Evolutionary conservation across 2,329 filamentous ascomycete species (phyloP).

Genomic region (Dactylellina cionopaga): DNA sequence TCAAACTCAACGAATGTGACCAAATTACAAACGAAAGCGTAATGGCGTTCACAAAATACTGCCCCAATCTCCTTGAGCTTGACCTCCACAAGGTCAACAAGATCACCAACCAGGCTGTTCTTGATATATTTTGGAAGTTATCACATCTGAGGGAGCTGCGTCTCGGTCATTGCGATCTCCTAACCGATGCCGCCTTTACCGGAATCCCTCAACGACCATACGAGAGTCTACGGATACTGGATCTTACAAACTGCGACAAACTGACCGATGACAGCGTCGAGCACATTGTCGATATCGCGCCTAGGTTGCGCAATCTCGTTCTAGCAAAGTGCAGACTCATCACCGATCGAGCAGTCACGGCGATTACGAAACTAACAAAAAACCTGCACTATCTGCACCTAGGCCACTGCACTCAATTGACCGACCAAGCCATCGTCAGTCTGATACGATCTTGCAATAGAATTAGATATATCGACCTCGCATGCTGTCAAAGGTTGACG

Average conservation of each 20-base stretch:
- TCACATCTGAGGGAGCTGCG: constrained; percentile 88
- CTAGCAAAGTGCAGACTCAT: constrained; percentile 93
- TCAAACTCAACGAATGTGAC: constrained; percentile 93
- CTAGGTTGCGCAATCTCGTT: constrained; percentile 88
- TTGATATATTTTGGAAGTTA: constrained; percentile 79
- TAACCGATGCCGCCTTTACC: constrained; percentile 89
- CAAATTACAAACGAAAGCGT: constrained; percentile 85
- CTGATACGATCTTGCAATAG: constrained; percentile 88
- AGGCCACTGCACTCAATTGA: constrained; percentile 91
- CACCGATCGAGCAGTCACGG: constrained; percentile 81
- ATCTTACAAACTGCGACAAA: constrained; percentile 86
- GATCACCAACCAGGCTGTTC: constrained; percentile 85
- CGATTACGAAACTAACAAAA: constrained; percentile 89
- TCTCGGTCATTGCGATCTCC: constrained; percentile 82
- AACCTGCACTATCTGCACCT: constrained; percentile 97
- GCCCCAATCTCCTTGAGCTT: constrained; percentile 93
- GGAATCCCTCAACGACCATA: constrained; percentile 75
- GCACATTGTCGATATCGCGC: constrained; percentile 85
- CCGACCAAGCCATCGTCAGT: constrained; percentile 84
- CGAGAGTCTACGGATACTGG: constrained; percentile 90
- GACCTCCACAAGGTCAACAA: constrained; percentile 86
- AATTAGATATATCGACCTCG: constrained; percentile 95
- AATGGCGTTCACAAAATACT: constrained; percentile 84
- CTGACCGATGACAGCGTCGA: constrained; percentile 87
- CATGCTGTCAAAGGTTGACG: constrained; percentile 90